A percentile compares a stretch with the other conserved stretches of the same genome.
Conservation (phyloP, 768 basidiomycete species). For the Paxillus ammoniavirescens region DNA sequence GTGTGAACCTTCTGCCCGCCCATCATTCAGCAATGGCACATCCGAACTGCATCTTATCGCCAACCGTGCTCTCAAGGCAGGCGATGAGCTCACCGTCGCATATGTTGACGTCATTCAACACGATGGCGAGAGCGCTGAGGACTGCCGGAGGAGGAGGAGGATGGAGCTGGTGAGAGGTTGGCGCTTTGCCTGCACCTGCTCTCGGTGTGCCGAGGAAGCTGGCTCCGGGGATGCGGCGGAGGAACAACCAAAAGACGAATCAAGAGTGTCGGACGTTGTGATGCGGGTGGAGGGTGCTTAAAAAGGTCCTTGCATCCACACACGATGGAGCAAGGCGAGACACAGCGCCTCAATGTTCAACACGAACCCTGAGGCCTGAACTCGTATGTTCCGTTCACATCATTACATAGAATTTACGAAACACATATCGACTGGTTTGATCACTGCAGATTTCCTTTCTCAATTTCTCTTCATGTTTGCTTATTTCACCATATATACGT, state of each 20-base stretch:
- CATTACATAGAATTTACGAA: no score
- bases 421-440: not conserved
- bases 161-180: conserved; percentile 78
- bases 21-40: conserved; percentile 64
- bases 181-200: conserved; percentile 76
- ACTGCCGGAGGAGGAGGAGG: conserved; percentile 64
- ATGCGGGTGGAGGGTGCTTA: conserved; percentile 28
- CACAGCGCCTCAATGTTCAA: not conserved
- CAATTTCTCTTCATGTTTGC: not conserved
- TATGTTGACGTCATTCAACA: conserved; percentile 68
- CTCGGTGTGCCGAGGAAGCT: conserved; percentile 59
- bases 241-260: conserved; percentile 49
- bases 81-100: conserved; percentile 74
- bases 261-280: conserved; percentile 42
- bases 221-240: conserved; percentile 26
- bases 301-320: not conserved
- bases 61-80: conserved; percentile 61
- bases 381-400: no score
- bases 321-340: not conserved
- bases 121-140: conserved; percentile 48
- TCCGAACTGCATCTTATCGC: conserved; percentile 72
- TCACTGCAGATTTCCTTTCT: not conserved
- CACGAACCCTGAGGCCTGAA: no score
- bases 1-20: conserved; percentile 64
- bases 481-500: not conserved